phyloP scores from a whole-genome alignment of 2,329 filamentous ascomycete species.

The Trichophyton equinum region DNA sequence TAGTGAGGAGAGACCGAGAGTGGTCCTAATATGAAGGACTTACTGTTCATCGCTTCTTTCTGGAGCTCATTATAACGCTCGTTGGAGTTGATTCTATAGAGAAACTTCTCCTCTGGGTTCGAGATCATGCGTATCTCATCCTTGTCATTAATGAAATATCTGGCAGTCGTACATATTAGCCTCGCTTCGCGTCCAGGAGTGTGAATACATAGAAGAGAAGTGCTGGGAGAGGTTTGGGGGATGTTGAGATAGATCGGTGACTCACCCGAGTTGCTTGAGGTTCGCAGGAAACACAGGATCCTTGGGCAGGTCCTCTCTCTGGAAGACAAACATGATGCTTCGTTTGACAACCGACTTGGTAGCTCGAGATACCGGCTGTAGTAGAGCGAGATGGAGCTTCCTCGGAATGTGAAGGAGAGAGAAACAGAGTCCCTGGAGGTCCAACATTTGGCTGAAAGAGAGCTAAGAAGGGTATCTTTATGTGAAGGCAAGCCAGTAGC shows the following conservation, averaged over 20 bases:
- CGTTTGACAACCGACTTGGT: background rate
- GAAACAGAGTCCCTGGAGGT: background rate
- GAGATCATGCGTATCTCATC: slow-evolving; percentile 62
- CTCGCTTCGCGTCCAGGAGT: background rate
- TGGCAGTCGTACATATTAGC: slow-evolving; percentile 22
- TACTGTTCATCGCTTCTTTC: slow-evolving; percentile 61
- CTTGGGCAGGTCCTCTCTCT: slow-evolving; percentile 53
- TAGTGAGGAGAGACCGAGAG: background rate
- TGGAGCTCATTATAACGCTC: slow-evolving; percentile 65
- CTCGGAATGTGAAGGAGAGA: background rate
- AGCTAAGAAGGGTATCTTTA: background rate
- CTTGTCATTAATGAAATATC: slow-evolving; percentile 64
- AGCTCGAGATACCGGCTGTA: slow-evolving; percentile 4
- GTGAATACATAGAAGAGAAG: background rate
- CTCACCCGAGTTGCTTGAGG: slow-evolving; percentile 59
- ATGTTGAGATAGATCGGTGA: background rate
- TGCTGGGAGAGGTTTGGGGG: background rate
- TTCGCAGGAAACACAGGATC: slow-evolving; percentile 55
- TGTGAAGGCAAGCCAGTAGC: background rate
- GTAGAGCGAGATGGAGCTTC: background rate
- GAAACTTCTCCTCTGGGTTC: slow-evolving; percentile 57
- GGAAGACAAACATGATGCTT: slow-evolving; percentile 60
- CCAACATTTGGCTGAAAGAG: slow-evolving; percentile 5
- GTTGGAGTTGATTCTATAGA: slow-evolving; percentile 61
- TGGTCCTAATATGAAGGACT: slow-evolving; percentile 16